These are phyloP conservation scores for Apophysomyces ossiformis DNA, from an alignment of 371 early-diverging fungal genomes.

Conservation along the genomic window DNA sequence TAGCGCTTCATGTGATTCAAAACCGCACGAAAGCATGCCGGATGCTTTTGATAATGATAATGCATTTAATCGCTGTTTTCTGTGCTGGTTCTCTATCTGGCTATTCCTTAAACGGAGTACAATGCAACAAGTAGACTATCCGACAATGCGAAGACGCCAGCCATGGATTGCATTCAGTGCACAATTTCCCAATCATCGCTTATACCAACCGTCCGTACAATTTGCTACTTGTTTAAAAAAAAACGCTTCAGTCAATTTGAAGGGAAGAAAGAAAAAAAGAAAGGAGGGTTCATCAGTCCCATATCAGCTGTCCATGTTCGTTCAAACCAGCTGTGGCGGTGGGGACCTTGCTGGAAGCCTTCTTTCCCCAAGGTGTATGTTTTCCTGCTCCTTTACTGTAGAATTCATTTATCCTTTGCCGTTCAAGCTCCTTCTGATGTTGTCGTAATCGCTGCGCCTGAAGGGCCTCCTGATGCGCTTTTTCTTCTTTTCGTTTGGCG, in stretches of 20 bases:
- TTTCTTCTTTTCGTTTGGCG: conserved; percentile 49
- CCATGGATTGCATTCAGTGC: too few relatives aligned
- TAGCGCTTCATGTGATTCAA: too few relatives aligned
- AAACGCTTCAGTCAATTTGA: not conserved
- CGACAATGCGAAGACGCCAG: too few relatives aligned
- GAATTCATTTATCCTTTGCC: conserved; percentile 39
- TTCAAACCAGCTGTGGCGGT: conserved; percentile 17
- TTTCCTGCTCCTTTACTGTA: conserved; percentile 49
- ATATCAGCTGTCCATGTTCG: conserved; percentile 24
- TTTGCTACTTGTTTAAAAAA: not conserved
- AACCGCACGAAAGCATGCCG: too few relatives aligned
- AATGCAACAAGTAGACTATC: too few relatives aligned
- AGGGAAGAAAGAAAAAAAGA: not conserved
- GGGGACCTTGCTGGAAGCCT: conserved; percentile 3
- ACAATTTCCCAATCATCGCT: too few relatives aligned
- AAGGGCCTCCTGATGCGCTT: conserved; percentile 39
- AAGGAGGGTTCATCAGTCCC: conserved; percentile 14
- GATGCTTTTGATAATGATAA: too few relatives aligned
- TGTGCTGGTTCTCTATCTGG: too few relatives aligned
- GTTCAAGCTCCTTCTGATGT: conserved; percentile 52
- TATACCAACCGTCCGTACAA: too few relatives aligned
- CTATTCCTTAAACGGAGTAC: too few relatives aligned
- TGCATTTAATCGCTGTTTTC: too few relatives aligned
- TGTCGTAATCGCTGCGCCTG: conserved; percentile 55
- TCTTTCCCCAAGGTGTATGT: conserved; percentile 40